Evolutionary conservation across 2,329 filamentous ascomycete species (phyloP).

Genomic region (Malbranchea cinnamomea): DNA sequence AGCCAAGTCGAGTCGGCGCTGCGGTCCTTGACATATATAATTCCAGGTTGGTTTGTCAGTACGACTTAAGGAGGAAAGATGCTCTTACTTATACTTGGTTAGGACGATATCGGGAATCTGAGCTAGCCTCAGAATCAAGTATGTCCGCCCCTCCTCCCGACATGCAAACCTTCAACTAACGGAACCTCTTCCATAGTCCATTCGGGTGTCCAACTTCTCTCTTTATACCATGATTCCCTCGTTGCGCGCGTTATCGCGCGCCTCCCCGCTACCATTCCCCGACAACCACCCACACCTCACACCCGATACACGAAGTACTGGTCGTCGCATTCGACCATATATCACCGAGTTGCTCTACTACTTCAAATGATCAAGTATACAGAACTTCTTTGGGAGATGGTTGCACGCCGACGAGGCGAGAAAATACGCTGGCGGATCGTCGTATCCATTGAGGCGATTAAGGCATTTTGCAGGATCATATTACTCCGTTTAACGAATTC

Average conservation of each 20-base stretch:
- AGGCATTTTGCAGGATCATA: slow-evolving; percentile 69
- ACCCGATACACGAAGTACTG: slow-evolving; percentile 51
- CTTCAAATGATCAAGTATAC: slow-evolving; percentile 89
- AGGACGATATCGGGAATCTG: slow-evolving; percentile 52
- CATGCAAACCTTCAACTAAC: slow-evolving; percentile 12
- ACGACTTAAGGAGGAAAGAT: no score
- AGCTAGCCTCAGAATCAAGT: slow-evolving; percentile 83
- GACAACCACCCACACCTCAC: slow-evolving; percentile 40
- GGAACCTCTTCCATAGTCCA: slow-evolving; percentile 40
- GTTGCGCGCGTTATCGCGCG: slow-evolving; percentile 50
- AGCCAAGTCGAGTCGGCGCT: slow-evolving; percentile 90
- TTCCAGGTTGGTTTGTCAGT: slow-evolving; percentile 50
- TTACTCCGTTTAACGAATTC: slow-evolving; percentile 71
- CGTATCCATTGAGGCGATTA: slow-evolving; percentile 69
- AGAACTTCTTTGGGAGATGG: slow-evolving; percentile 95
- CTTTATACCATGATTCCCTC: slow-evolving; percentile 81
- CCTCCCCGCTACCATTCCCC: slow-evolving; percentile 37
- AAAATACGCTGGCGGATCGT: slow-evolving; percentile 73
- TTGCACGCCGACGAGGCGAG: slow-evolving; percentile 70
- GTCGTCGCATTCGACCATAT: slow-evolving; percentile 48
- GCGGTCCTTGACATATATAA: slow-evolving; percentile 86
- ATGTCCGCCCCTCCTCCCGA: slow-evolving; percentile 20
- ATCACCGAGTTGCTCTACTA: slow-evolving; percentile 65
- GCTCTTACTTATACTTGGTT: not conserved
- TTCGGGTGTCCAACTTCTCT: slow-evolving; percentile 75